Percentiles rank a stretch among this genome's conserved stretches.
Conservation (phyloP, 176 grass and related monocot species). For the Poa pratensis region DNA sequence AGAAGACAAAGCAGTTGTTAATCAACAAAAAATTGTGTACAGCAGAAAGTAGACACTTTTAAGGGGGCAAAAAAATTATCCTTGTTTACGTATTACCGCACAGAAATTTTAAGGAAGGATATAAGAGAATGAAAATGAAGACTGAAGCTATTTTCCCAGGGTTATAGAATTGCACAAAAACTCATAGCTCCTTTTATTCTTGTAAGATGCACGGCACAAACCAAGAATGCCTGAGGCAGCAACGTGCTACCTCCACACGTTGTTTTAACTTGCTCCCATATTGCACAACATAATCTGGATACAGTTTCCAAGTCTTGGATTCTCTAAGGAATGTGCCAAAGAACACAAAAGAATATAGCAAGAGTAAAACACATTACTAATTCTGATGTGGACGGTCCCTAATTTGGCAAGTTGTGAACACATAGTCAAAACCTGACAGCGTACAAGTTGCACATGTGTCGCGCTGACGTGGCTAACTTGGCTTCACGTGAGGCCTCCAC, state of each 20-base stretch:
- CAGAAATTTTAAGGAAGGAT: not conserved
- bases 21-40: not conserved
- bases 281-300: not conserved
- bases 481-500: not conserved
- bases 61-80: not conserved
- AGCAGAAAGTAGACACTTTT: not conserved
- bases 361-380: not conserved
- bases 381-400: not conserved
- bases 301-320: not conserved
- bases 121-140: not conserved
- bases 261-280: not conserved
- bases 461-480: not conserved
- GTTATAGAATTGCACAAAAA: slow-evolving; percentile 3
- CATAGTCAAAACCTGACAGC: not conserved
- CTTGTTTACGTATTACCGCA: not conserved
- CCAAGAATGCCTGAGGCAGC: not conserved
- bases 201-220: not conserved
- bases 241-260: not conserved
- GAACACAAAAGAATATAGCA: not conserved
- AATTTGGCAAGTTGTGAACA: not conserved
- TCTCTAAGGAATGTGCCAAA: slow-evolving; percentile 2
- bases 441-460: not conserved
- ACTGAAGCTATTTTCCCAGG: not conserved
- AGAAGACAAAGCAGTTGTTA: slow-evolving; percentile 38
- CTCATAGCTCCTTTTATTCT: not conserved